phyloP scores from a whole-genome alignment of 2,329 filamentous ascomycete genomes.

The Cytospora chrysosperma region DNA sequence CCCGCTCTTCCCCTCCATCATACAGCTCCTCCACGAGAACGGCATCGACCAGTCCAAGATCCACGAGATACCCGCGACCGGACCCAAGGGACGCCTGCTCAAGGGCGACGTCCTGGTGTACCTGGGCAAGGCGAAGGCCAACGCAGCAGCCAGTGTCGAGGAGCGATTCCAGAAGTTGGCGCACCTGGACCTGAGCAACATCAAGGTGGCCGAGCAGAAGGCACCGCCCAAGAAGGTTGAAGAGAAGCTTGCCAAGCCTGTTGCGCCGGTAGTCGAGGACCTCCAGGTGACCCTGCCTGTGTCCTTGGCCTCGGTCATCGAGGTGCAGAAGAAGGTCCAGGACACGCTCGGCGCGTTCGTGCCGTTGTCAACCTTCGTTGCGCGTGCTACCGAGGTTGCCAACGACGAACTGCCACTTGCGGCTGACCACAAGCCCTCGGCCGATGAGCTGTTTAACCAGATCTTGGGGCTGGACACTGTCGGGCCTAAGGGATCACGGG shows the following conservation, averaged over 20 bases:
- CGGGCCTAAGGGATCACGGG: slow-evolving; percentile 48
- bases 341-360: slow-evolving; percentile 75
- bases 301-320: slow-evolving; percentile 74
- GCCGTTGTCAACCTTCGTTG: slow-evolving; percentile 83
- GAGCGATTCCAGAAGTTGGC: slow-evolving; percentile 70
- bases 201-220: slow-evolving; percentile 70
- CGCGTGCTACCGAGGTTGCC: slow-evolving; percentile 79
- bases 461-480: slow-evolving; percentile 68
- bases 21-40: slow-evolving; percentile 76
- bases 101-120: slow-evolving; percentile 96
- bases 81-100: slow-evolving; percentile 81
- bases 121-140: slow-evolving; percentile 71
- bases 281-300: slow-evolving; percentile 70
- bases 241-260: slow-evolving; percentile 37
- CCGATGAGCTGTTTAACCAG: slow-evolving; percentile 85
- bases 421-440: slow-evolving; percentile 62
- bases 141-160: slow-evolving; percentile 70
- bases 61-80: slow-evolving; percentile 80
- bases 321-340: slow-evolving; percentile 78
- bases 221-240: slow-evolving; percentile 36
- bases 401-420: slow-evolving; percentile 80
- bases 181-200: slow-evolving; percentile 92
- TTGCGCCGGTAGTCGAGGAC: slow-evolving; percentile 43
- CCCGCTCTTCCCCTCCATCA: slow-evolving; percentile 79
- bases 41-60: slow-evolving; percentile 73